Conservation (phyloP, 208 protist species). For the Wallacemonas rigidus region DNA sequence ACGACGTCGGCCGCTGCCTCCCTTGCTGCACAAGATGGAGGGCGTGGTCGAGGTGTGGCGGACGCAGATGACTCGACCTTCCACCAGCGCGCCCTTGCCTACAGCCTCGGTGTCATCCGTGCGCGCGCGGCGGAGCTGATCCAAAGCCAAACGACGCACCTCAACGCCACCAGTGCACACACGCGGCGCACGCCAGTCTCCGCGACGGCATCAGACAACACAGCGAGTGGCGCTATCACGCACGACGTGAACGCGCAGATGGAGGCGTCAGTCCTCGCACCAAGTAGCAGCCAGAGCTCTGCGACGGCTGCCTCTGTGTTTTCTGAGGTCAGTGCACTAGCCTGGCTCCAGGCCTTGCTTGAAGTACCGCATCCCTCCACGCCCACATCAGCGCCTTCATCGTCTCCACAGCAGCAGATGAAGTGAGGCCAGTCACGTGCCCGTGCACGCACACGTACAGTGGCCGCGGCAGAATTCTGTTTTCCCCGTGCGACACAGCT, state of each 20-base stretch:
- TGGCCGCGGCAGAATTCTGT: no score
- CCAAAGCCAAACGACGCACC: neutral
- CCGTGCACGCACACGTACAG: neutral
- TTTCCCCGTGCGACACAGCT: no score
- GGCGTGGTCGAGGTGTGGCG: no score
- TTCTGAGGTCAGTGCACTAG: slow-evolving; percentile 1
- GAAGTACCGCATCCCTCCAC: neutral
- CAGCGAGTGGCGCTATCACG: no score
- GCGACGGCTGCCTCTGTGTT: neutral
- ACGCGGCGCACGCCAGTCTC: no score
- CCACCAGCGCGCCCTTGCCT: slow-evolving; percentile 1
- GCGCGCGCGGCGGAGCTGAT: slow-evolving; percentile 6
- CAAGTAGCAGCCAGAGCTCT: neutral
- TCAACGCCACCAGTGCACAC: no score
- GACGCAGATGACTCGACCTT: neutral
- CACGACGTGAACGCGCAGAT: no score
- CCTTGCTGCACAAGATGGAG: no score
- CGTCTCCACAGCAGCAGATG: neutral
- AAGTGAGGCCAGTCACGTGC: neutral
- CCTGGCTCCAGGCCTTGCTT: slow-evolving; percentile 12
- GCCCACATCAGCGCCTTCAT: neutral
- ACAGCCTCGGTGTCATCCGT: slow-evolving; percentile 9
- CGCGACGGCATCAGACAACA: no score
- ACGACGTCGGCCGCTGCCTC: no score
- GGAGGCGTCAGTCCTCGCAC: neutral